Evolutionary conservation across 257 asterid species (phyloP), one percentile per base, ranked within the genome.

Genomic region (Hygrophila difformis): DNA sequence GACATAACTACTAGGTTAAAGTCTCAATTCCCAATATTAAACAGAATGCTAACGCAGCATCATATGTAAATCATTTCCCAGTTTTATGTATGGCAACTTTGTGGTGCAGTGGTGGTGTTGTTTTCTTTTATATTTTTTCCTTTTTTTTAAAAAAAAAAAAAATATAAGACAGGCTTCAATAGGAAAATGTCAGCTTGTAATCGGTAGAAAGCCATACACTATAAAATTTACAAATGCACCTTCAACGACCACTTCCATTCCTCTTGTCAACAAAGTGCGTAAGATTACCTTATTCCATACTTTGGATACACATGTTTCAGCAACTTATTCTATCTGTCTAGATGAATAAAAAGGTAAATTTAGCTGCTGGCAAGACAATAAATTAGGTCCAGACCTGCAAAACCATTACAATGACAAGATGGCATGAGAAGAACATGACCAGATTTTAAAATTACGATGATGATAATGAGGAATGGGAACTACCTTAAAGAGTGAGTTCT

Each of bases 381-480:
- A 54, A 53, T 8, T 22, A 52, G 18, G 51, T 44, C 57, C 51
- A 18, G 49, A 69, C 74, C 81, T 73, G 71, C 71, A 65, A 53
- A 20, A 43, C n/a, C 31, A 18, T 51, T 19, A 36, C 10, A 41
- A 12, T 9, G 4, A 64, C 60, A 26, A 28, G 40, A 35, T 8
- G 53, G 51, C 35, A 39, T 18, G 44, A 15, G 16, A 42, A 26
- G 11, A 26, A 12, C 29, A 11, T 8, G 10, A 6, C 6, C n/a
- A 4, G 8, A 5, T 21, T 14, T 6, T 19, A 38, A 49, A 41
- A 18, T 36, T 16, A 3, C 20, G 17, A n/a, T 18, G 44, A 28
- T 26, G 26, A 6, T 4, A 26, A 26, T 5, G 49, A 39, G 28
- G 49, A 56, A 45, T 2, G 40, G 12, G 45, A 48, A 56, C 45